These are phyloP conservation scores for Nakazawaea holstii DNA, from an alignment of 805 yeast species.

Conservation along the genomic window DNA sequence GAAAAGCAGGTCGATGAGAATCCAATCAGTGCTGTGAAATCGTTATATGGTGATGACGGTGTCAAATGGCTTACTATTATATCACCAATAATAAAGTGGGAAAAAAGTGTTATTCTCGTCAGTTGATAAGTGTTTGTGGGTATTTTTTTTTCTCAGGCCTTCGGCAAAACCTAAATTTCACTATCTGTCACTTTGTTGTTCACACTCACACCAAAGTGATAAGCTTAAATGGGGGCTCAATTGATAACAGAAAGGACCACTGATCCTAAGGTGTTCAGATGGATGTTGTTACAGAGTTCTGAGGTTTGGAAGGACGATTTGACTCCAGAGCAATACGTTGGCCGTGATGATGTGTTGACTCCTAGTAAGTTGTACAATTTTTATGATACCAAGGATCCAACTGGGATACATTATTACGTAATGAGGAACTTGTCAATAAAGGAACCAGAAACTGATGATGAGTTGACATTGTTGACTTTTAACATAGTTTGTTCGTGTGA, in stretches of 20 bases:
- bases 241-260: slow-evolving; percentile 15
- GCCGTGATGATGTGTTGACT: slow-evolving; percentile 18
- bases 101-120: too few relatives aligned
- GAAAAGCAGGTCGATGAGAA: too few relatives aligned
- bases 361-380: slow-evolving; percentile 16
- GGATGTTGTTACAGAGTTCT: slow-evolving; percentile 18
- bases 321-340: slow-evolving; percentile 17
- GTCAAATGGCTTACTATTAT: too few relatives aligned
- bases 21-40: too few relatives aligned
- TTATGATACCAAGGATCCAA: slow-evolving; percentile 12
- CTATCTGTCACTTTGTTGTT: too few relatives aligned
- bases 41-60: too few relatives aligned
- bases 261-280: slow-evolving; percentile 15
- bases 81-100: too few relatives aligned
- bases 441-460: slow-evolving; percentile 2
- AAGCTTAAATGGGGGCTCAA: neutral
- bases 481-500: slow-evolving; percentile 26
- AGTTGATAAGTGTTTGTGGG: too few relatives aligned
- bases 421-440: slow-evolving; percentile 15
- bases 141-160: too few relatives aligned
- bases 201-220: too few relatives aligned
- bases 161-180: too few relatives aligned
- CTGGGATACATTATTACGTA: slow-evolving; percentile 22
- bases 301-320: slow-evolving; percentile 22
- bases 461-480: slow-evolving; percentile 7